Conservation (phyloP, 352 stramenopile species). For the Phytophthora capsici region DNA sequence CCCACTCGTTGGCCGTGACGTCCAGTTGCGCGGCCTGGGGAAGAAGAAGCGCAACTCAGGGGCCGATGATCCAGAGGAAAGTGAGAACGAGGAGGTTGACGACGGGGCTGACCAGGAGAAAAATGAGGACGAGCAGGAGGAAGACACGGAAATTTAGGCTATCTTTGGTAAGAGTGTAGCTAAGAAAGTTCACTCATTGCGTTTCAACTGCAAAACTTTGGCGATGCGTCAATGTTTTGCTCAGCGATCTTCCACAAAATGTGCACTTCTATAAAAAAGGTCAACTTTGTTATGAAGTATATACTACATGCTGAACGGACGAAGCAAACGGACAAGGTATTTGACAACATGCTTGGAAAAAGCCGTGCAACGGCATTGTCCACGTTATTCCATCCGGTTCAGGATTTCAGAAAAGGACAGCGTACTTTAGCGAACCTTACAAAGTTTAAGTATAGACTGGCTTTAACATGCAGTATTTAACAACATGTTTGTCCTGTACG, state of each 20-base stretch:
- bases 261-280: not conserved
- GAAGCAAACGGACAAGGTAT: not conserved
- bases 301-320: not conserved
- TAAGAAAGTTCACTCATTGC: not conserved
- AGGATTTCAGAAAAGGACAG: not conserved
- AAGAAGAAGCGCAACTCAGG: not conserved
- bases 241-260: not conserved
- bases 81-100: not conserved
- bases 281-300: not conserved
- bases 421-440: not conserved
- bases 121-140: not conserved
- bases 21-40: not conserved
- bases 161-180: not conserved
- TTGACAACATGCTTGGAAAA: not conserved
- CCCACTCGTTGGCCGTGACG: not conserved
- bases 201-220: not conserved
- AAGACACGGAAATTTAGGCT: not conserved
- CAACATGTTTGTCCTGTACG: not conserved
- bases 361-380: not conserved
- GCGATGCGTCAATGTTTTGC: not conserved
- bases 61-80: not conserved
- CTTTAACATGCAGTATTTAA: not conserved
- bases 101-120: not conserved
- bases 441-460: not conserved
- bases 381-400: not conserved